These are phyloP conservation scores for Syzygium oleosum DNA, from an alignment of 345 rosid species.

Conservation along the genomic window DNA sequence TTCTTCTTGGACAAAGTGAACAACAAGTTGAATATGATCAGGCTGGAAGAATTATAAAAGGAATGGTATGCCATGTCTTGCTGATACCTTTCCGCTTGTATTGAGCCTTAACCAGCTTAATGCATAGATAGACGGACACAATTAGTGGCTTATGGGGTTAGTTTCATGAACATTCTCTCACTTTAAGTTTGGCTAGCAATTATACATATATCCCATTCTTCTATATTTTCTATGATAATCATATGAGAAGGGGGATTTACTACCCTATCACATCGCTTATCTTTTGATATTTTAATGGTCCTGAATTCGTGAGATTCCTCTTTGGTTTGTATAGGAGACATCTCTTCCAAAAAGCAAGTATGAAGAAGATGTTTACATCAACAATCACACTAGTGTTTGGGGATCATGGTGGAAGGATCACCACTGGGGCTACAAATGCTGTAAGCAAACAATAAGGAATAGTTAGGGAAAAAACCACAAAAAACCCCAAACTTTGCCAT, in stretches of 20 bases:
- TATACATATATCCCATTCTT: not conserved
- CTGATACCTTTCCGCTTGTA: not conserved
- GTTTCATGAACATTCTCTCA: not conserved
- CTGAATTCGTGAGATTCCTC: not conserved
- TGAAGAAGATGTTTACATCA: slow-evolving; percentile 43
- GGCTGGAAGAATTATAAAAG: slow-evolving; percentile 59
- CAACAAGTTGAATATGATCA: slow-evolving; percentile 64
- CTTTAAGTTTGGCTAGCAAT: not conserved
- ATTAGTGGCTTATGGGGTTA: not conserved
- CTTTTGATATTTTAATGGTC: not conserved
- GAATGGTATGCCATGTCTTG: slow-evolving; percentile 28
- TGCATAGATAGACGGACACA: not conserved
- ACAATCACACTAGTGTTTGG: slow-evolving; percentile 65
- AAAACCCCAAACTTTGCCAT: no score
- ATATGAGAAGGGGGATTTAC: not conserved
- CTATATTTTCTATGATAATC: not conserved
- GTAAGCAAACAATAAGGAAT: slow-evolving; percentile 55
- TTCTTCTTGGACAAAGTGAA: slow-evolving; percentile 62
- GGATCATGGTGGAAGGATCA: slow-evolving; percentile 88
- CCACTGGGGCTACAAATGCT: slow-evolving; percentile 76
- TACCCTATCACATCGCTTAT: not conserved
- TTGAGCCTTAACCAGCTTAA: not conserved
- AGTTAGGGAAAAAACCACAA: no score
- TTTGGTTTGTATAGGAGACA: slow-evolving; percentile 21
- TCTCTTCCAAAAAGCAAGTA: slow-evolving; percentile 51